Base-by-base conservation (phyloP, 1,284 basidiomycete genomes). In the Ganoderma resinaceum region DNA sequence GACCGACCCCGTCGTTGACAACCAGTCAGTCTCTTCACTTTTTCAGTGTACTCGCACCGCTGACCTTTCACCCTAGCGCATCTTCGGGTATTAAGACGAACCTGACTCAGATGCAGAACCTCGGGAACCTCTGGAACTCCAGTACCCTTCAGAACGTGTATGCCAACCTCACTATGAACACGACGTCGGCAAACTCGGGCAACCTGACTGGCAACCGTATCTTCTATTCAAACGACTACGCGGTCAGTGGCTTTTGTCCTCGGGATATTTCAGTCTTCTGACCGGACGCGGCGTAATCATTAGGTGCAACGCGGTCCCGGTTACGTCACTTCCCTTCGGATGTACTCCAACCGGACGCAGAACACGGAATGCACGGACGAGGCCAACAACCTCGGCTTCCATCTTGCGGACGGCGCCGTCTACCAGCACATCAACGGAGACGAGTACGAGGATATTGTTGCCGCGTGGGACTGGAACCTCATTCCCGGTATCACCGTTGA, bases 371-470 rank as follows among this genome's bases (percentile, higher is more conserved):
- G 88, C 73, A 82, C 84, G 12, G 91, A 92, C 74, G 79, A 79
- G 8, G 86, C 90, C 73, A 92, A 92, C 73, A 86, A 85, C n/a
- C 80, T 86, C 16, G 91, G 90, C 0, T 91, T 91, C 79, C 90
- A 92, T 72, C 82, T 92, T 5, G 83, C 89, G 0, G 89, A 92
- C 70, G 91, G 91, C 1, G 83, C 85, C 0, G 78, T 88, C 5
- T 91, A 89, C 78, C 90, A 87, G 7, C 91, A 92, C 76, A 72
- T 89, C 46, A 79, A 82, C 33, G 91, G 91, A 12, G 80, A 86
- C 69, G 91, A 92, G 78, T 92, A 92, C 75, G 87, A 89, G 75
- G 89, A 92, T 75, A 89, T 92, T 38, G 81, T 85, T 12, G 90
- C 87, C 0, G 83, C 86, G 1, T 91, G 90, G 90, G 90, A 93